Evolutionary conservation across 179 eudicot species (phyloP), one percentile per base, ranked within the genome.

Genomic region (Sideroxylon spinosum): DNA sequence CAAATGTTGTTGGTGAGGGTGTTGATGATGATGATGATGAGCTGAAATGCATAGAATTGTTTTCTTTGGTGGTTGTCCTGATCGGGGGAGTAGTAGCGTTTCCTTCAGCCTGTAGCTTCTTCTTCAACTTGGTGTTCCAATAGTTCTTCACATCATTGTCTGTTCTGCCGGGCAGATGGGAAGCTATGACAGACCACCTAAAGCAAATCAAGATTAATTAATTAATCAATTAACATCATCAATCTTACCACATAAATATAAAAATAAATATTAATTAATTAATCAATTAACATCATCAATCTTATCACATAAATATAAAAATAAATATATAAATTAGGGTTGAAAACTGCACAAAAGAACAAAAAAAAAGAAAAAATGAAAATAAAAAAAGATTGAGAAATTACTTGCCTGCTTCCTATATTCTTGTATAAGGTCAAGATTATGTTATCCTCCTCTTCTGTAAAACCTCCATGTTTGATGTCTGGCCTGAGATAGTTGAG

Each of bases 401-500:
- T n/a, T n/a, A n/a, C 76, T 73, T 76, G 50, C 92, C 88, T 87
- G 89, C 89, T 86, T 48, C 92, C 92, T 26, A 86, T 68, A 28
- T 20, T 75, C 13, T 29, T 63, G 64, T 86, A 89, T 26, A 87
- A 82, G 2, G 76, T 55, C 74, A 83, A 79, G 12, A 89, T 89
- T 9, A 79, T 69, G 59, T 46, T 32, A 69, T 87, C 90, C 83
- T 89, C 90, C 44, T 87, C 90, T 16, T 83, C 81, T 4, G 90
- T 87, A 55, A 89, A 89, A 4, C 79, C 82, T 29, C 89, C 90
- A 77, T 77, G 92, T 60, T 80, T 88, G 65, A 90, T 88, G 56
- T 85, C 80, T 12, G 93, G 93, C 79, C 91, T 85, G 2, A 90
- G 86, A 77, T 90, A 90, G 82, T 88, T 90, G 12, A 90, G 79